These are phyloP conservation scores for Penicillium pancosmium DNA, from an alignment of 495 filamentous ascomycete species.

Conservation along the genomic window DNA sequence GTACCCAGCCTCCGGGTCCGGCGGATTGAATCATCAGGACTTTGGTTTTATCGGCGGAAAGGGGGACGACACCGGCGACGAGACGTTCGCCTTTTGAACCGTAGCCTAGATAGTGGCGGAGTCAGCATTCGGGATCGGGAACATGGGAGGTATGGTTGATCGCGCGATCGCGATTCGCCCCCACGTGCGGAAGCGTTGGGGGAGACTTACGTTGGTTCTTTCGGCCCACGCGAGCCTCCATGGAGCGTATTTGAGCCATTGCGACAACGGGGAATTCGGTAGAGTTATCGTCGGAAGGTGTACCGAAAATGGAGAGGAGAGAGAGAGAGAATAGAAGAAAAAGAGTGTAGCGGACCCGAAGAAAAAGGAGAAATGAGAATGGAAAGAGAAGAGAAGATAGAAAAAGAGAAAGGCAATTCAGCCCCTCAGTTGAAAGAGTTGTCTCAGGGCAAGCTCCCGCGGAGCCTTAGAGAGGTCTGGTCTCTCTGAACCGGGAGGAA, in stretches of 20 bases:
- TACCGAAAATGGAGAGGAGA: constrained; percentile 5
- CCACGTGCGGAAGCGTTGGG: constrained; percentile 22
- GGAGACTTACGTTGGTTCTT: constrained; percentile 74
- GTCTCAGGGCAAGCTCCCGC: constrained; percentile 17
- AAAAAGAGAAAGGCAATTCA: constrained; percentile 13
- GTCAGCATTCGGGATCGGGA: constrained; percentile 4
- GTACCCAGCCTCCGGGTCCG: constrained; percentile 86
- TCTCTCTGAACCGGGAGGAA: neutral
- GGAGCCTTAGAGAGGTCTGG: constrained; percentile 13
- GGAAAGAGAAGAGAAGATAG: constrained; percentile 7
- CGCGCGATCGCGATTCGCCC: constrained; percentile 1
- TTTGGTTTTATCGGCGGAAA: constrained; percentile 70
- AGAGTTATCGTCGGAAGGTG: constrained; percentile 1
- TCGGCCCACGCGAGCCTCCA: constrained; percentile 77
- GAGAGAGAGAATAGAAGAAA: neutral
- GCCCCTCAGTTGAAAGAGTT: constrained; percentile 1
- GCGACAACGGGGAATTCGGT: constrained; percentile 29
- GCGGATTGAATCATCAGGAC: constrained; percentile 94
- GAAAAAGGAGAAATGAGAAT: constrained; percentile 15
- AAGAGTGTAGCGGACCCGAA: constrained; percentile 16
- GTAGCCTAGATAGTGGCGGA: constrained; percentile 60
- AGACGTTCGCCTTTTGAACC: constrained; percentile 89
- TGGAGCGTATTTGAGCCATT: constrained; percentile 66
- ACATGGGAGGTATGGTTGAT: neutral
- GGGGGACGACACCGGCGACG: constrained; percentile 91